Base-by-base conservation (phyloP, 192 early-diverging fungal species). In the Gamsiella multidivaricata region DNA sequence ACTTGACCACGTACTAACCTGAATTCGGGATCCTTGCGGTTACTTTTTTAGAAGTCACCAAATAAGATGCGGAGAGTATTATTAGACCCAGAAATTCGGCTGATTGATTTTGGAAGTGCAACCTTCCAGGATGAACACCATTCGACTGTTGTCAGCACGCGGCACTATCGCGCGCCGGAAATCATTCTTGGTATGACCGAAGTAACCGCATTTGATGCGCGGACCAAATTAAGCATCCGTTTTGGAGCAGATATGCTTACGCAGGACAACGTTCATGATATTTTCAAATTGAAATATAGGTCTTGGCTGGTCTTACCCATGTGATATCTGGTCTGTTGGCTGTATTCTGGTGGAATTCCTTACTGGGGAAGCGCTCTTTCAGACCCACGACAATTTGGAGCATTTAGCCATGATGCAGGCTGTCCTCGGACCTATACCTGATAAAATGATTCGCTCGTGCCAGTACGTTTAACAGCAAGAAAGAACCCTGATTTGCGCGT, bases 31-130 rank as follows among this genome's bases (percentile, higher is more conserved):
- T 14, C 7, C 39, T 41, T 14, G 7, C 39, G 8, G 14, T 14
- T 42, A 20, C 34, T 28, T 3, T 25, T 10, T 42, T 81, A 85
- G 74, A 84, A 70, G 80, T 79, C 83, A 45, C 80, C 75, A 39
- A 80, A 60, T 18, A 88, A 87, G 59, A 68, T 82, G 69, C 86
- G 87, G 28, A 86, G 87, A 59, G 85, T 92, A 70, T 87, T 98
- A 37, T 54, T 84, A 41, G 80, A 82, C 54, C 92, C 95, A 0
- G 84, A 91, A 32, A 94, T 99, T 59, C 86, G 91, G 14, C 80
- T 99, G 32, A 99, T 99, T 65, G 97, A 99, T 82, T 99, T 99
- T 86, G 97, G 97, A 50, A 92, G 90, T 54, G 95, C 97, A 17
- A 96, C 95, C 23, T 96, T 95, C 79, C 90, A 98, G 69, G 87